Base-by-base conservation (phyloP, 176 grass and related monocot genomes). In the Alopecurus myosuroides region DNA sequence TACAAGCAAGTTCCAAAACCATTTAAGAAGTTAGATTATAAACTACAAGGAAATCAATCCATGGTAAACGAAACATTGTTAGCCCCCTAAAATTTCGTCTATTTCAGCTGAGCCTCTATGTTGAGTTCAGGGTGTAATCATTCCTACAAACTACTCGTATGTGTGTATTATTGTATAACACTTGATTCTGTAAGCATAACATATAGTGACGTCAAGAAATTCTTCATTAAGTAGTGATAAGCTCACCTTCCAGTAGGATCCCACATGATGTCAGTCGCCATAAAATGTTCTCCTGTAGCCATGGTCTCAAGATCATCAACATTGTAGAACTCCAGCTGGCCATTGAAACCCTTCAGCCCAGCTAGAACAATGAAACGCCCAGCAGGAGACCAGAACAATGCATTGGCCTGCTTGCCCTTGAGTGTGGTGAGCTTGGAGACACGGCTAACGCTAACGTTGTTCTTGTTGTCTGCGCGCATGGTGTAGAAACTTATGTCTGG, bases 271-370 rank as follows among this genome's bases (percentile, higher is more conserved):
- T 98, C 95, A 1, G 92, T 95, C 2, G 92, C 92, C 95, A 98
- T 98, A 81, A 98, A 98, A 92, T 98, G 95, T 80, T 98, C 95
- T 22, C 95, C 95, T 29, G 95, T 88, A 22, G 95, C 86, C 95
- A 98, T 98, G 5, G 95, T 98, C 79, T 98, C 95, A 5, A 98
- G 85, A 56, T 98, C 95, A 85, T 98, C 95, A 30, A 98, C 95
- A 86, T 98, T 98, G 85, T 77, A 98, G 77, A 98, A 98, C 58
- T 98, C 95, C 31, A 98, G 49, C 69, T 98, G 95, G 11, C 95
- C 95, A 62, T 98, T 98, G 85, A 98, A 95, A 73, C 92, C 95
- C 80, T 98, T 98, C 57, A 98, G 85, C 8, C 95, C 95, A 22
- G 95, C 95, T 78, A 98, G 89, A 72, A 98, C 87, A 60, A 98